Conservation (phyloP, 768 basidiomycete genomes). For the Boletus vinaceobasis region DNA sequence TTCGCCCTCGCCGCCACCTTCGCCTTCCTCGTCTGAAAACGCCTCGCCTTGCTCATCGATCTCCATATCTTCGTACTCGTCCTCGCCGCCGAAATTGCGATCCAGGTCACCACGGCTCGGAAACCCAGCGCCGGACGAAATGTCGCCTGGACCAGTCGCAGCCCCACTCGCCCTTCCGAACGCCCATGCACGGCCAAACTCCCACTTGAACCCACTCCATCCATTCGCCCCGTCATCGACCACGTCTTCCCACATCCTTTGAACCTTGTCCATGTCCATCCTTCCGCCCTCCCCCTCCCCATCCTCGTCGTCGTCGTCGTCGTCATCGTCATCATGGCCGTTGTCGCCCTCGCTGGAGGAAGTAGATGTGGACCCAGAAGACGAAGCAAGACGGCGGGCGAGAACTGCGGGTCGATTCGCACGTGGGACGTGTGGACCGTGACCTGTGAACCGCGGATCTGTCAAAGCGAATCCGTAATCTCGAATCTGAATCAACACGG, state of each 20-base stretch:
- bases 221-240: slow-evolving; percentile 28
- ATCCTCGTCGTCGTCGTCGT: slow-evolving; percentile 6
- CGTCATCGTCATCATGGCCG: slow-evolving; percentile 4
- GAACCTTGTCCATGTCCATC: background rate
- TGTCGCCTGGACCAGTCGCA: background rate
- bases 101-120: slow-evolving; percentile 46
- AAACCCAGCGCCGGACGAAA: slow-evolving; percentile 8
- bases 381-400: slow-evolving; percentile 27
- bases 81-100: slow-evolving; percentile 43
- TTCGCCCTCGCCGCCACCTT: slow-evolving; percentile 25
- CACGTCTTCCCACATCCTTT: slow-evolving; percentile 21
- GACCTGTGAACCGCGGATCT: slow-evolving; percentile 44
- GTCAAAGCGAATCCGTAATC: slow-evolving; percentile 44
- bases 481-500: slow-evolving; percentile 41
- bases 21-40: slow-evolving; percentile 14
- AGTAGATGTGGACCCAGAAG: slow-evolving; percentile 10
- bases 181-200: slow-evolving; percentile 41
- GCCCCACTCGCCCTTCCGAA: slow-evolving; percentile 12
- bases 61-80: slow-evolving; percentile 23
- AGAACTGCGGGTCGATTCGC: slow-evolving; percentile 33
- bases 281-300: slow-evolving; percentile 5
- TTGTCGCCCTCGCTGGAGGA: slow-evolving; percentile 9
- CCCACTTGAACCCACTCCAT: slow-evolving; percentile 41
- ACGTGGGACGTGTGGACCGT: slow-evolving; percentile 40
- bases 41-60: slow-evolving; percentile 35